Evolutionary conservation across 768 basidiomycete species (phyloP).

Genomic region (Termitomyces titanicus): DNA sequence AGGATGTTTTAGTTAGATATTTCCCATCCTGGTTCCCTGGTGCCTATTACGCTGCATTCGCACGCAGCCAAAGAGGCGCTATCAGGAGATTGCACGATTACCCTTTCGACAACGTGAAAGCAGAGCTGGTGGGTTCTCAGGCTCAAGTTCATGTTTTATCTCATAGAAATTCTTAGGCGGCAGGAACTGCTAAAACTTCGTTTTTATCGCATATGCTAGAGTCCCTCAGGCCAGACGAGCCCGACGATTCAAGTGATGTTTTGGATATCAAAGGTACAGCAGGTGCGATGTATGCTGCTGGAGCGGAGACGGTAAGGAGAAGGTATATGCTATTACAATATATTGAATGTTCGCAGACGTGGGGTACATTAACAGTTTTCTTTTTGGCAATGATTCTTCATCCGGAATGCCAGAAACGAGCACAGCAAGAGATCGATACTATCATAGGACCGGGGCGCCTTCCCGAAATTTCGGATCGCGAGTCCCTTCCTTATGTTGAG

Average conservation of each 20-base stretch:
- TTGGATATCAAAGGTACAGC: constrained; percentile 19
- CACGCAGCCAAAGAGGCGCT: constrained; percentile 6
- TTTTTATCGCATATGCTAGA: constrained; percentile 20
- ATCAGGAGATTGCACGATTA: constrained; percentile 22
- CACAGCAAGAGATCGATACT: constrained; percentile 2
- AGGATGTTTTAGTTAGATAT: constrained; percentile 20
- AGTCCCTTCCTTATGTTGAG: constrained; percentile 1
- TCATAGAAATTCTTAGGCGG: constrained; percentile 9
- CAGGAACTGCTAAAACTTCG: constrained; percentile 20
- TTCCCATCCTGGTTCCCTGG: constrained; percentile 33
- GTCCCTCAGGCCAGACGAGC: constrained; percentile 3
- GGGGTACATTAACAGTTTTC: constrained; percentile 26
- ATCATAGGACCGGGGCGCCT: background rate
- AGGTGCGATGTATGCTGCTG: constrained; percentile 24
- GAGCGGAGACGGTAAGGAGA: constrained; percentile 34
- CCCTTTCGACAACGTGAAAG: constrained; percentile 27
- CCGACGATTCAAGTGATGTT: background rate
- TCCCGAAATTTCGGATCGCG: constrained; percentile 1
- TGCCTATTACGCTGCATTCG: constrained; percentile 16
- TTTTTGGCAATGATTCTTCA: constrained; percentile 1
- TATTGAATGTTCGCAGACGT: constrained; percentile 23
- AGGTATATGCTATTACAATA: background rate
- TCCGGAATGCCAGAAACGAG: constrained; percentile 4
- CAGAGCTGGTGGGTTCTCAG: constrained; percentile 26
- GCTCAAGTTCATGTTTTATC: background rate